These are phyloP conservation scores for Poa pratensis DNA, from an alignment of 176 grass and related monocot genomes.

Conservation along the genomic window DNA sequence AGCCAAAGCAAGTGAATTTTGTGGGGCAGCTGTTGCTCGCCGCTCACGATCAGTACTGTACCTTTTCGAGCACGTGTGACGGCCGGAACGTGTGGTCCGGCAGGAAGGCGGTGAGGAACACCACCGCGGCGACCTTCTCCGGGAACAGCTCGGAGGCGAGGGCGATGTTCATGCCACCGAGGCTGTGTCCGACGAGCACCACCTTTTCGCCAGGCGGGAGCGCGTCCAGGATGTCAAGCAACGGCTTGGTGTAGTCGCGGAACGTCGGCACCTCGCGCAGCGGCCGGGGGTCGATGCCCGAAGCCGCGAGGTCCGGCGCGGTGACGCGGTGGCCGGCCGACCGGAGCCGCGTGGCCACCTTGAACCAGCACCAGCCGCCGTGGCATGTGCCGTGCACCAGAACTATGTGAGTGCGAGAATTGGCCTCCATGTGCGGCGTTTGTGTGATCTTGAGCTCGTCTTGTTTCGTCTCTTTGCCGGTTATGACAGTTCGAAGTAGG, in stretches of 20 bases:
- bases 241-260: conserved; percentile 66
- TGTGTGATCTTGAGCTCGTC: background rate
- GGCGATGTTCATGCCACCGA: conserved; percentile 69
- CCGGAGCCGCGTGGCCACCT: conserved; percentile 59
- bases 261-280: conserved; percentile 66
- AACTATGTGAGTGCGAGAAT: conserved; percentile 49
- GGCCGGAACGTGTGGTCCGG: conserved; percentile 51
- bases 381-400: conserved; percentile 76
- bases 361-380: conserved; percentile 90
- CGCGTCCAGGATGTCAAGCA: conserved; percentile 56
- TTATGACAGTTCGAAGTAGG: background rate
- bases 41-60: background rate
- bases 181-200: conserved; percentile 78
- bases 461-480: no score
- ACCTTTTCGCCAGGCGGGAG: conserved; percentile 62
- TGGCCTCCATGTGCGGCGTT: background rate
- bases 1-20: background rate
- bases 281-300: conserved; percentile 60
- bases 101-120: conserved; percentile 80
- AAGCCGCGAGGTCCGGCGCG: conserved; percentile 69
- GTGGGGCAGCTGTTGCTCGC: background rate
- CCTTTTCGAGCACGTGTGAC: conserved; percentile 54
- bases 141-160: conserved; percentile 79
- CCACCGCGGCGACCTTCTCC: conserved; percentile 69
- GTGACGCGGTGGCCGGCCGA: conserved; percentile 65